Evolutionary conservation across 139 green algal genomes (phyloP), one percentile per base, ranked within the genome.

Genomic region (Coelastrella sp.): DNA sequence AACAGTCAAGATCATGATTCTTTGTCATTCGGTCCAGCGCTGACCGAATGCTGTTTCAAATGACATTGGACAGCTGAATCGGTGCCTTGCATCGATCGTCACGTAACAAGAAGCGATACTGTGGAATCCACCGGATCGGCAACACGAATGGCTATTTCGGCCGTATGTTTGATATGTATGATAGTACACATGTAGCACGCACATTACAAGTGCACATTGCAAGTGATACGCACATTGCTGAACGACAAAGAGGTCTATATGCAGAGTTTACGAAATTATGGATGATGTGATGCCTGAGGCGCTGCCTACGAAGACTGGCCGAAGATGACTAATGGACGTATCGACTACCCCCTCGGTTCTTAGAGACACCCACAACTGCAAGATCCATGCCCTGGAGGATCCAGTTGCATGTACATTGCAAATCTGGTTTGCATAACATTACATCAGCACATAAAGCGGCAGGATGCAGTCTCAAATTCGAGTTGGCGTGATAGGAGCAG

Each of bases 401-500:
- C 15, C 63, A 14, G 63, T 14, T 17, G 63, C 63, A 72, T 14
- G 12, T 22, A 72, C 12, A 72, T 22, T 72, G 63, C 4, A 72
- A 4, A 5, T 49, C 35, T 49, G 35, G 35, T 49, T 3, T 49
- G 35, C 35, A 49, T 49, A 49, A 49, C 35, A 49, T 49, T 72
- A 17, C 63, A 72, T 14, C 63, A 72, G 63, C 12, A 72, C 15
- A 17, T 17, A 72, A 72, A 22, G 63, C 63, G 15, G 63, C 63
- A 80, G 4, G 25, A 80, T 80, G 74, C 74, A 80, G 25, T 80
- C 74, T n/a, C 25, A 59, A 20, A 58, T 80, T 17, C 9, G 74
- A 66, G 84, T 88, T 8, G 84, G 84, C 6, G 15, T 88, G 17
- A 57, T 88, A 7, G 84, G 84, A 14, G 84, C 84, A 35, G 84